Base-by-base conservation (phyloP, 2,329 filamentous ascomycete genomes). In the Fusarium lateritium region DNA sequence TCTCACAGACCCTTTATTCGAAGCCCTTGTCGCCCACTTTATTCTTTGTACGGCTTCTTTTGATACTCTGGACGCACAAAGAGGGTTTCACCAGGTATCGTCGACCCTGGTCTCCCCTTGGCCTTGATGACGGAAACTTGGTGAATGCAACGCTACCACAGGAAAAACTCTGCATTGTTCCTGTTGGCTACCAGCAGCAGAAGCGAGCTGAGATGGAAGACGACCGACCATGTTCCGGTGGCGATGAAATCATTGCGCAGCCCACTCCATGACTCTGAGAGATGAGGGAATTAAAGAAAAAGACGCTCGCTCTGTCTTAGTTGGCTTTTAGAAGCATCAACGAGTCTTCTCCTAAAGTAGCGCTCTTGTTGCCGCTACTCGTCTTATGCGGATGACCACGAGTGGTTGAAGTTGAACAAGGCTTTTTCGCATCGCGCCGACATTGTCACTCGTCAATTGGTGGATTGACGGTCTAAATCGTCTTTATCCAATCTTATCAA, bases 251-350 rank as follows among this genome's bases (percentile, higher is more conserved):
- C 57, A 67, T 62, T 34, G 38, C 38, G 54, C 62, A 61, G 45
- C 51, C 62, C 47, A 54, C 66, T 56, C 22, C 39, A 15, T 39
- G 45, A 53, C 46, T 36, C 28, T 67, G 33, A 22, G 56, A 69
- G 45, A 68, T 70, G 67, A 70, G 67, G 56, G 67, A 70, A 70
- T 70, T 70, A 70, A 55, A 47, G 24, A 31, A 47, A 58, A 47
- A 62, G 38, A 65, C 11, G 36, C 42, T 31, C 49, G 54, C 38
- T 65, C 59, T 56, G 6, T 22, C 52, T 39, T 56, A 36, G 14
- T 15, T 36, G 14, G 15, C 34, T 17, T 44, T 28, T 14, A 21
- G n/a, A 33, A 42, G 21, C 52, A 31, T 49, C 24, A 55, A 55
- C 50, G 39, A 51, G 52, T 45, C 45, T 39, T 57, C 19, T 33